Base-by-base conservation (phyloP, 345 rosid species). In the Mangifera indica region DNA sequence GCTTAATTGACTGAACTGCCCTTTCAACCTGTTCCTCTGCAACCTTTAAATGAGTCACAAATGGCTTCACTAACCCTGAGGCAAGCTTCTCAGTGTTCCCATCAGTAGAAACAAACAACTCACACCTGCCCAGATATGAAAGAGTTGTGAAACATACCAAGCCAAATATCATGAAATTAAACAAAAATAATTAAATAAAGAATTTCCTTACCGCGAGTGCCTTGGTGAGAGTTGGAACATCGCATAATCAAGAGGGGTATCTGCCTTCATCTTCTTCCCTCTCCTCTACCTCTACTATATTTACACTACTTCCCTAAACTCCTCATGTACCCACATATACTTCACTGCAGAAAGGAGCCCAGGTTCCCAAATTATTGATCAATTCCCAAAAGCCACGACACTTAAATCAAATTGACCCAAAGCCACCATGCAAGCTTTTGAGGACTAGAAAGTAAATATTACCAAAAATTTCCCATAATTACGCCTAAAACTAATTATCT, bases 151-250 rank as follows among this genome's bases (percentile, higher is more conserved):
- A 63, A 42, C 48, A 49, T 9, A 67, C n/a, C 34, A 1, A 63
- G 59, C 72, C 71, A 66, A 21, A 45, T 20, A 51, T 62, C 58
- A 21, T 66, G 12, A 61, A 76, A 1, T 22, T 54, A 26, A 14
- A 66, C 21, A 13, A 10, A 20, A 29, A 71, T 79, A 59, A 42
- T 51, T 64, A 55, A 29, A 24, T 22, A 42, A 63, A 74, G 17
- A 52, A 14, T 52, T 69, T 57, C 63, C 85, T 65, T 71, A 95
- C 99, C 96, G 79, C 20, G 96, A 80, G 72, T 86, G 90, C 83
- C 74, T 95, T 20, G 98, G 99, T 0, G 98, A 92, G 72, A 95
- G 89, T 72, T 91, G 96, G 81, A 95, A 95, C 72, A 87, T 79
- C 0, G 98, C 99, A 77, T 84, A 84, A 67, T 95, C 98, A 78